Base-by-base conservation (phyloP, 208 protist genomes). In the Crithidia sp. region DNA sequence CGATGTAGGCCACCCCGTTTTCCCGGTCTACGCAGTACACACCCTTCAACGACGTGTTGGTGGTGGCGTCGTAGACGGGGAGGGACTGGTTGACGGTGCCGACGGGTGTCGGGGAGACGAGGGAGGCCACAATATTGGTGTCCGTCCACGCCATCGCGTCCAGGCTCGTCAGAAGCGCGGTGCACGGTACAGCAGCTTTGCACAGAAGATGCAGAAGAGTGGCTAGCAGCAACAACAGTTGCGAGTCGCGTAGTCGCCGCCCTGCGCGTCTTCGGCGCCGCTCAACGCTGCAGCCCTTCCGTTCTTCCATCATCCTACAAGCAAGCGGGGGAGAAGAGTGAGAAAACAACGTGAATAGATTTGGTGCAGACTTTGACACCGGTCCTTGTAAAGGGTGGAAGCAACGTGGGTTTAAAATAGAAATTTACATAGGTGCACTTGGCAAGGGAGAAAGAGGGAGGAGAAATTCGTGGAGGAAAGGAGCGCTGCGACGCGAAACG, bases 1-100 rank as follows among this genome's bases (percentile, higher is more conserved):
- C 71, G 40, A 37, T 53, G 68, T 81, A 85, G 28, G 76, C 16
- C 7, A 79, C 36, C 7, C 50, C 37, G 43, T 63, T 69, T 2
- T 36, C 64, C 17, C 17, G 13, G 65, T 81, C 71, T 8, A 71
- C 58, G 56, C 71, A 79, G 52, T 76, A 56, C 9, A 77, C 67
- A 16, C 76, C 80, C 4, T 8, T 0, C 58, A 69, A 17, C 2
- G 63, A 63, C 2, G 47, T 17, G 19, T 49, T 59, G 6, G 62
- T 10, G 7, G 49, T n/a, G 39, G 7, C 17, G 49, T 45, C 61
- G 56, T 71, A 70, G 17, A 52, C 43, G 7, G 71, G 71, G n/a
- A 76, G 45, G 2, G 52, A 49, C 36, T 16, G 14, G 4, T 47
- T 67, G 2, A 6, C 40, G 3, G 4, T 49, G 4, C 36, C 50